These are phyloP conservation scores for Citrus medica DNA, from an alignment of 345 rosid genomes.

Conservation along the genomic window DNA sequence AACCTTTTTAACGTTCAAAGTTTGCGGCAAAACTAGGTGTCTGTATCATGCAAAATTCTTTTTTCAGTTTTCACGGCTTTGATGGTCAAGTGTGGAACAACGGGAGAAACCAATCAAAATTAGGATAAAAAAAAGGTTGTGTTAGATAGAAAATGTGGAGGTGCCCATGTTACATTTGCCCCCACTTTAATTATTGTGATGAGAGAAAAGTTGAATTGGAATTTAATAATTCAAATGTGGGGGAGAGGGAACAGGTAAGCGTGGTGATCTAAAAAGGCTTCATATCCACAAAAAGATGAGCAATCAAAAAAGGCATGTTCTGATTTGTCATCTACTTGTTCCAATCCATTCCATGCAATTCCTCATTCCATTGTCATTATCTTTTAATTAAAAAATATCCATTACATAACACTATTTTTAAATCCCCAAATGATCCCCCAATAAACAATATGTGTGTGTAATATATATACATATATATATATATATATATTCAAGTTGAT, in stretches of 20 bases:
- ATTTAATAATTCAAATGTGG: constrained; percentile 4
- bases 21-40: background rate
- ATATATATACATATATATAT: no score
- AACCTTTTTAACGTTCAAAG: background rate
- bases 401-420: background rate
- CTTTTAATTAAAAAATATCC: background rate
- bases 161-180: background rate
- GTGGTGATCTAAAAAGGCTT: constrained; percentile 31
- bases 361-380: constrained; percentile 7
- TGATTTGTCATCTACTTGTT: constrained; percentile 36
- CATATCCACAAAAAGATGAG: constrained; percentile 22
- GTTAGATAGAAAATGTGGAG: background rate
- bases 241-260: constrained; percentile 24
- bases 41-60: no score
- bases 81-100: background rate
- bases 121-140: background rate
- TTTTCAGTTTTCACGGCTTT: background rate
- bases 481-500: background rate
- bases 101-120: background rate
- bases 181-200: constrained; percentile 4
- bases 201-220: background rate
- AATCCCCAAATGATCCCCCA: background rate
- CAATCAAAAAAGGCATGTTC: constrained; percentile 2
- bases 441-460: background rate
- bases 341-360: constrained; percentile 4